These are phyloP conservation scores for Boletus vinaceobasis DNA, from an alignment of 768 basidiomycete species.

Conservation along the genomic window DNA sequence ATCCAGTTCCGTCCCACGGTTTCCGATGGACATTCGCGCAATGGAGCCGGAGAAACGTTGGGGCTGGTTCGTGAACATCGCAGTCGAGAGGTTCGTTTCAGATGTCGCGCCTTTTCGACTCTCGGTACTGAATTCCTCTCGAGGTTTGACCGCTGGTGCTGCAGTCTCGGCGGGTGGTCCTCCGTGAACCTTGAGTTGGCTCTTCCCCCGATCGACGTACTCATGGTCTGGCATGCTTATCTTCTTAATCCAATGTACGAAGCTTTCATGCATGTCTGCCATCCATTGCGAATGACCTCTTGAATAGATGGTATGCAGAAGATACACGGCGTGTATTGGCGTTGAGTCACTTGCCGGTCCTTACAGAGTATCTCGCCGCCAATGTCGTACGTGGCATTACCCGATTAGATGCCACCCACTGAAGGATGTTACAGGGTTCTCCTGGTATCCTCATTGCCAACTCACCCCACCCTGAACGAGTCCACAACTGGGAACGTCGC, in stretches of 20 bases:
- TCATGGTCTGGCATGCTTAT: conserved; percentile 42
- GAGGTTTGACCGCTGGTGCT: conserved; percentile 38
- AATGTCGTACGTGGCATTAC: conserved; percentile 9
- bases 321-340: conserved; percentile 4
- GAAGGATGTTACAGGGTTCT: conserved; percentile 3
- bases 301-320: conserved; percentile 26
- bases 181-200: not conserved
- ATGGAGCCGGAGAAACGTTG: conserved; percentile 32
- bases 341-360: not conserved
- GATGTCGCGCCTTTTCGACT: not conserved
- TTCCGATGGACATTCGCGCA: conserved; percentile 8
- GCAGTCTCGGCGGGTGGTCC: not conserved
- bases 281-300: not conserved
- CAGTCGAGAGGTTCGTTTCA: conserved; percentile 33
- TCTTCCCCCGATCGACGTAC: conserved; percentile 38
- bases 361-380: conserved; percentile 6
- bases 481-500: conserved; percentile 1
- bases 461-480: conserved; percentile 5
- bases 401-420: not conserved
- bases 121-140: not conserved
- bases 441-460: conserved; percentile 7
- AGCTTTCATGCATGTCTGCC: not conserved
- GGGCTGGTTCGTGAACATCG: conserved; percentile 38
- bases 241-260: conserved; percentile 36
- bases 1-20: not conserved